Evolutionary conservation across 768 basidiomycete species (phyloP).

Genomic region (Leccinum ochraceum): DNA sequence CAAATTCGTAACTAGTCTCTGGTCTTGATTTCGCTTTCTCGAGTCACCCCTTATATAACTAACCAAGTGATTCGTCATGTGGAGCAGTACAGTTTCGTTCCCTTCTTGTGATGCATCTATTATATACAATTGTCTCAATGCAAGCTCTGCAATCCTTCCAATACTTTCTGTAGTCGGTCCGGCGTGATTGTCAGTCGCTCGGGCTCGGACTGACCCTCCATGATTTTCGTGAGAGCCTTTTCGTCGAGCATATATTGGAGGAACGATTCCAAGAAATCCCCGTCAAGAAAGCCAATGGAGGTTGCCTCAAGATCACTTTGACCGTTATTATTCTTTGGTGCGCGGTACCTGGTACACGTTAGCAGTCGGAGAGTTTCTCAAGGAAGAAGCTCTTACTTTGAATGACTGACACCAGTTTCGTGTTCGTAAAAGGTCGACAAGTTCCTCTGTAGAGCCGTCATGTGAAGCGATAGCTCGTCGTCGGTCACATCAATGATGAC

Average conservation of each 20-base stretch:
- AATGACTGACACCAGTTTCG: constrained; percentile 59
- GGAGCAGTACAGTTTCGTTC: constrained; percentile 20
- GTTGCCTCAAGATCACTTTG: constrained; percentile 56
- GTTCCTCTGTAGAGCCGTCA: constrained; percentile 78
- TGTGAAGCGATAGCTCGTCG: constrained; percentile 48
- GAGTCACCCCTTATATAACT: constrained; percentile 4
- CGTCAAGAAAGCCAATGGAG: constrained; percentile 83
- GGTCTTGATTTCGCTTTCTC: constrained; percentile 12
- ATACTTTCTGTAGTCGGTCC: constrained; percentile 36
- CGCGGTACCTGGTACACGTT: constrained; percentile 55
- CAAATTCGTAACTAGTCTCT: constrained; percentile 14
- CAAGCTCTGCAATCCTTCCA: constrained; percentile 56
- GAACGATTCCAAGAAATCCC: constrained; percentile 78
- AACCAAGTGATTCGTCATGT: constrained; percentile 1
- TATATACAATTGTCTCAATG: constrained; percentile 40
- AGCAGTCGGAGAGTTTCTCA: background rate
- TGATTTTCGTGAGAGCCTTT: constrained; percentile 48
- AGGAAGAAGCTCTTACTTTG: constrained; percentile 45
- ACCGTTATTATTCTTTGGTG: constrained; percentile 60
- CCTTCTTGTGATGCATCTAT: constrained; percentile 18
- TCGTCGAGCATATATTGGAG: constrained; percentile 43
- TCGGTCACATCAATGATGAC: constrained; percentile 62
- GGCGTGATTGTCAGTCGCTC: constrained; percentile 53
- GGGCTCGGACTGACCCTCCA: constrained; percentile 56
- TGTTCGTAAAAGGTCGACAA: constrained; percentile 53